A percentile compares a stretch with the other conserved stretches of the same genome.
Conservation (phyloP, 805 yeast species). For the Debaryomyces hansenii region DNA sequence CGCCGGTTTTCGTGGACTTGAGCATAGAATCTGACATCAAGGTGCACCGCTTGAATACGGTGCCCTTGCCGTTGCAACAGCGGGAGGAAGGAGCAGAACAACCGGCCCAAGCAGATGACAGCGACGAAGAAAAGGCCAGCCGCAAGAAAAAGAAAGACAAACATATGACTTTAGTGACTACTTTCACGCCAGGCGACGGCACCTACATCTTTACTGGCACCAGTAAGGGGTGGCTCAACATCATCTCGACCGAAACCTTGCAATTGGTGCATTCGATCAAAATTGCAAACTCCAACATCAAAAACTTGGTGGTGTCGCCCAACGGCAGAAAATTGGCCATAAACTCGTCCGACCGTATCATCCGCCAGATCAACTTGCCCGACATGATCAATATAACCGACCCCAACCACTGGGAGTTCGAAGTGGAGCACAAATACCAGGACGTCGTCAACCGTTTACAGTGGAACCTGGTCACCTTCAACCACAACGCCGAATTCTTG, state of each 20-base stretch:
- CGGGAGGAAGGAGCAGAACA: not conserved
- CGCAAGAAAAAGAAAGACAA: conserved; percentile 22
- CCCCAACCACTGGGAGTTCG: conserved; percentile 50
- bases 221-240: conserved; percentile 72
- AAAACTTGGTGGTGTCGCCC: conserved; percentile 59
- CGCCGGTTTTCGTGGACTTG: conserved; percentile 52
- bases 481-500: conserved; percentile 75
- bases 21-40: conserved; percentile 16
- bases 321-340: conserved; percentile 64
- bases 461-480: conserved; percentile 81
- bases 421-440: conserved; percentile 78
- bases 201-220: conserved; percentile 70
- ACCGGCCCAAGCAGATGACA: conserved; percentile 16
- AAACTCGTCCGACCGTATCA: conserved; percentile 75
- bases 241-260: conserved; percentile 33
- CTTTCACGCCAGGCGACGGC: conserved; percentile 52
- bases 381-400: conserved; percentile 33
- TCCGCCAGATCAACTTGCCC: conserved; percentile 59
- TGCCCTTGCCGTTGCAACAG: conserved; percentile 12
- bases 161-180: conserved; percentile 50
- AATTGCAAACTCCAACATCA: conserved; percentile 69
- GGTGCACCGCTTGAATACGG: conserved; percentile 17
- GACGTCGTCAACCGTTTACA: conserved; percentile 86
- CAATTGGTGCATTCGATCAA: conserved; percentile 49
- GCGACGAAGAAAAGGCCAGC: conserved; percentile 7